A percentile compares a stretch with the other conserved stretches of the same genome.
Evolutionary conservation across 2,329 filamentous ascomycete species (phyloP).

Genomic region (Lomentospora prolificans): DNA sequence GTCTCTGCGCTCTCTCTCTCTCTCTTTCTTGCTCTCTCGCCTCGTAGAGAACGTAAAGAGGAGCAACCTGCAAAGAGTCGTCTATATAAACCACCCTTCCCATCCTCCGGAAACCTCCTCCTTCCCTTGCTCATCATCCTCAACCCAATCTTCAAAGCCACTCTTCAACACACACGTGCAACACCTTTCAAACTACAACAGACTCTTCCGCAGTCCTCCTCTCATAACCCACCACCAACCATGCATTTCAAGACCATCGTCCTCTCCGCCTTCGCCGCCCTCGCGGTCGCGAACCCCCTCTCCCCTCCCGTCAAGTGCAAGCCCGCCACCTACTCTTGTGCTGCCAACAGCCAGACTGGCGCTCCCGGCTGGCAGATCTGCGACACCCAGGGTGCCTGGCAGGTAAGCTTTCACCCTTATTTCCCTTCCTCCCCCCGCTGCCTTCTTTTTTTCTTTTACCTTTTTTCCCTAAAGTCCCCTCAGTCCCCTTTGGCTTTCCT

Average conservation of each 20-base stretch:
- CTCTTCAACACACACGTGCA: not conserved
- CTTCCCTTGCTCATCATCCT: not conserved
- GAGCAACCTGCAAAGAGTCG: not conserved
- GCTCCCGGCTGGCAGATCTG: constrained; percentile 23
- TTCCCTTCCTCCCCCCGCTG: not conserved
- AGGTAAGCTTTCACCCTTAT: constrained; percentile 19
- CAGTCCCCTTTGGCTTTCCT: too few relatives aligned
- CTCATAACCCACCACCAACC: constrained; percentile 2
- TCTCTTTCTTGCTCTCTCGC: too few relatives aligned
- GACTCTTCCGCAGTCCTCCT: not conserved
- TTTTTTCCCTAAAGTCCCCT: too few relatives aligned
- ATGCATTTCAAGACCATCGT: constrained; percentile 13
- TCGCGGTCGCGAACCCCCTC: constrained; percentile 12
- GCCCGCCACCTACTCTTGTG: constrained; percentile 26
- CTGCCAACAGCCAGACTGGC: constrained; percentile 11
- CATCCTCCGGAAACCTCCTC: not conserved
- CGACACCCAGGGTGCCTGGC: constrained; percentile 19
- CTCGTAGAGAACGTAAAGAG: not conserved
- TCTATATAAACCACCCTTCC: not conserved
- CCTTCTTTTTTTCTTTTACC: not conserved
- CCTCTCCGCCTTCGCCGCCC: constrained; percentile 14
- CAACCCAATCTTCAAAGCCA: not conserved
- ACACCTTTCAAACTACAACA: not conserved
- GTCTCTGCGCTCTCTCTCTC: too few relatives aligned
- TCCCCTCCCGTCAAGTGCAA: constrained; percentile 16